Percentiles rank a stretch among this genome's conserved stretches.
Conservation (phyloP, 2,329 filamentous ascomycete genomes). For the Plectosphaerella plurivora region DNA sequence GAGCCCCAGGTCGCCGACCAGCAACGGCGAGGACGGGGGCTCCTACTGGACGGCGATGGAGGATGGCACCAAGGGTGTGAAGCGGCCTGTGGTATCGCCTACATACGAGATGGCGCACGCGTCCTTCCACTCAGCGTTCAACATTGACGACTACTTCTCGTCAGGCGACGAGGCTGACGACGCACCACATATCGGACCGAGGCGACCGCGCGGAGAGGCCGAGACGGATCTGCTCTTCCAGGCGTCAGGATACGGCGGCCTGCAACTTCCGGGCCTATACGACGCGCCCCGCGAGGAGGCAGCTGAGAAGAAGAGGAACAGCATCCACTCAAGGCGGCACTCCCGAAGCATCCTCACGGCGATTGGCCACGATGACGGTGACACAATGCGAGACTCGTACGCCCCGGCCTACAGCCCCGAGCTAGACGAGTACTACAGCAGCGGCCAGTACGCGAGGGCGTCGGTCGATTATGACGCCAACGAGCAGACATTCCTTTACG, state of each 20-base stretch:
- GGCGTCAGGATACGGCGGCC: slow-evolving; percentile 28
- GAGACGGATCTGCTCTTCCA: slow-evolving; percentile 33
- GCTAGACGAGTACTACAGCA: neutral
- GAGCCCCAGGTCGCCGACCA: slow-evolving; percentile 10
- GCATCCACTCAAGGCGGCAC: too few species aligned
- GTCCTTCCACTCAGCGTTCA: slow-evolving; percentile 17
- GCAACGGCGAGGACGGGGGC: slow-evolving; percentile 8
- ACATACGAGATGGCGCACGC: neutral
- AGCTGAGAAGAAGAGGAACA: neutral
- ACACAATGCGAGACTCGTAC: neutral
- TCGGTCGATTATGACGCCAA: slow-evolving; percentile 3
- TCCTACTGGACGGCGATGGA: slow-evolving; percentile 7
- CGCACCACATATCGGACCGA: slow-evolving; percentile 22
- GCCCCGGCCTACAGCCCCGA: neutral
- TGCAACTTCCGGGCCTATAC: slow-evolving; percentile 28
- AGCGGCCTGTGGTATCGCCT: neutral
- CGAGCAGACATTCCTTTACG: neutral
- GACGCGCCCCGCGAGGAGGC: slow-evolving; percentile 12
- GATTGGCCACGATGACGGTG: neutral
- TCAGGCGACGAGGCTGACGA: slow-evolving; percentile 32
- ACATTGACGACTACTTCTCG: slow-evolving; percentile 33
- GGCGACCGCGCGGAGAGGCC: slow-evolving; percentile 17
- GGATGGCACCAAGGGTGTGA: neutral
- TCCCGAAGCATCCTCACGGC: too few species aligned
- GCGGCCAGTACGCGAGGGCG: too few species aligned